These are phyloP conservation scores for Euclidium syriacum DNA, from an alignment of 345 rosid species.

Conservation along the genomic window DNA sequence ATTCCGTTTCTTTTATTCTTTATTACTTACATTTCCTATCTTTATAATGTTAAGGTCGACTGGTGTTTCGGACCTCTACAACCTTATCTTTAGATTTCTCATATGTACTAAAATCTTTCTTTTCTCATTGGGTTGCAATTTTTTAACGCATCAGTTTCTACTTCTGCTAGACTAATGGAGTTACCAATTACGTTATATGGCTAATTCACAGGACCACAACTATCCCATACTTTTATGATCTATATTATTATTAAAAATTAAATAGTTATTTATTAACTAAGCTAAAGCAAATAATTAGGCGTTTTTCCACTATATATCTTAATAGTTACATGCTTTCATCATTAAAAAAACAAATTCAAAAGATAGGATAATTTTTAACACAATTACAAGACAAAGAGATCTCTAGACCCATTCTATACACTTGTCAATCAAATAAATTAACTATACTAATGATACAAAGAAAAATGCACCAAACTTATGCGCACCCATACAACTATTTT, in stretches of 20 bases:
- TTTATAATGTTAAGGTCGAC: no score
- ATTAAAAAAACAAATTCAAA: not conserved
- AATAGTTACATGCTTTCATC: not conserved
- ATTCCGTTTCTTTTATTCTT: no score
- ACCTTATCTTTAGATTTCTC: no score
- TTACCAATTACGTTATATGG: not conserved
- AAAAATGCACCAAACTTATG: no score
- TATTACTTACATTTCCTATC: no score
- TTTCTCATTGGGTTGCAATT: no score
- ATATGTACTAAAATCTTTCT: no score
- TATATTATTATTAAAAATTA: not conserved
- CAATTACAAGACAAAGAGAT: not conserved
- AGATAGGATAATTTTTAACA: constrained; percentile 3
- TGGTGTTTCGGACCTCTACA: no score
- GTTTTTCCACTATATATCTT: constrained; percentile 4
- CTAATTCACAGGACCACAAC: not conserved
- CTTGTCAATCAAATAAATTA: no score
- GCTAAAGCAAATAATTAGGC: not conserved
- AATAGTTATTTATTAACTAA: not conserved
- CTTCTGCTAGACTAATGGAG: not conserved
- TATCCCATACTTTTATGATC: not conserved
- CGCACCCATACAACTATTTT: no score
- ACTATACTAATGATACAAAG: no score
- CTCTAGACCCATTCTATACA: not conserved
- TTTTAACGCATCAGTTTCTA: no score